Base-by-base conservation (phyloP, 257 asterid genomes). In the Nicotiana tabacum region DNA sequence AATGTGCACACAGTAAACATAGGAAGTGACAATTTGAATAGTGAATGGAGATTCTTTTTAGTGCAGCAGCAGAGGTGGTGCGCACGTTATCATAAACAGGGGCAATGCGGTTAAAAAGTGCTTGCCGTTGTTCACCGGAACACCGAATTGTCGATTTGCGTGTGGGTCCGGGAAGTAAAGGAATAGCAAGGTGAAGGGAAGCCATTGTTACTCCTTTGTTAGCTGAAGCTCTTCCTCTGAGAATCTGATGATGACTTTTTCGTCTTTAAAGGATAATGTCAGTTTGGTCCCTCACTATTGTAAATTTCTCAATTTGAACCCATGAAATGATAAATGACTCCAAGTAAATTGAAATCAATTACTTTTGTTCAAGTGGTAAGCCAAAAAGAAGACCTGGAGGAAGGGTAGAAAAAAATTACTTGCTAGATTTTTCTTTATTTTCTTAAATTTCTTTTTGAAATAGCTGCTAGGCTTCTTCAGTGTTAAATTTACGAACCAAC, bases 51-150 rank as follows among this genome's bases (percentile, higher is more conserved):
- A 10, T 60, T 60, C 66, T n/a, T n/a, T 21, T n/a, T 9, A 61
- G 66, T 57, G 35, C 27, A 13, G 21, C 48, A 13, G 6, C 29
- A 24, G 7, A 30, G 66, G 9, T 24, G 78, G 67, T 6, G 88
- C 92, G 27, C 87, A 92, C 97, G 78, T 92, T 94, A 86, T 94
- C 97, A 84, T 93, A 94, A 56, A 93, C 97, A 83, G 97, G 97
- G 32, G 97, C 96, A 87, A 92, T 92, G 86, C 97, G 96, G 80
- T 87, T 87, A 86, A 95, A 95, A 24, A 94, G 91, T 51, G 84
- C 91, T 88, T 90, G 96, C 4, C 98, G 91, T 33, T 93, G 90
- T 33, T 93, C 95, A 9, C 86, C 77, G 29, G 95, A 80, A 86
- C 96, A 94, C 10, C 88, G 88, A 35, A 72, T 51, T 46, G 12